These are phyloP conservation scores for Lasiosphaeriaceae sp. DNA, from an alignment of 495 filamentous ascomycete genomes.

Conservation along the genomic window DNA sequence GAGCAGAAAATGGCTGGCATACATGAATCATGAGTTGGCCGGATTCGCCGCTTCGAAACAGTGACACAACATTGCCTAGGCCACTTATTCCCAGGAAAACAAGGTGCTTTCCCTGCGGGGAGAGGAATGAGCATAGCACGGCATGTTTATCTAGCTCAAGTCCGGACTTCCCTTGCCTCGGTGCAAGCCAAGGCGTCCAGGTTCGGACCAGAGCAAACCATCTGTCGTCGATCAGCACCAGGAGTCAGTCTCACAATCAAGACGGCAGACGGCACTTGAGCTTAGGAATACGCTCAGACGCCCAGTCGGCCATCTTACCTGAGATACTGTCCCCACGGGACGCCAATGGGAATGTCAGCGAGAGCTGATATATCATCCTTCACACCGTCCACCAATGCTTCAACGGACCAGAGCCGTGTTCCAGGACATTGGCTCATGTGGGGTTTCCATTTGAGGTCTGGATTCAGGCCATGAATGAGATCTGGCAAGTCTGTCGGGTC, in stretches of 20 bases:
- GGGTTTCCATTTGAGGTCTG: slow-evolving; percentile 52
- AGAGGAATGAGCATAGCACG: slow-evolving; percentile 76
- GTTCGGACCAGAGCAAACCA: slow-evolving; percentile 80
- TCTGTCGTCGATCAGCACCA: slow-evolving; percentile 26
- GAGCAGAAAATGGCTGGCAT: slow-evolving; percentile 19
- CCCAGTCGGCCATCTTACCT: slow-evolving; percentile 29
- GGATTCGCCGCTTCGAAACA: slow-evolving; percentile 60
- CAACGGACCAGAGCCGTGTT: slow-evolving; percentile 68
- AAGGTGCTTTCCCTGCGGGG: slow-evolving; percentile 67
- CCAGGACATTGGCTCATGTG: slow-evolving; percentile 64
- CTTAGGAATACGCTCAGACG: neutral
- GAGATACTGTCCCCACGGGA: slow-evolving; percentile 49
- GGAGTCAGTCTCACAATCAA: neutral
- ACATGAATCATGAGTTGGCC: slow-evolving; percentile 68
- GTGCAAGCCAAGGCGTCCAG: slow-evolving; percentile 82
- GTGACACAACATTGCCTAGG: slow-evolving; percentile 63
- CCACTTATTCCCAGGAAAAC: slow-evolving; percentile 82
- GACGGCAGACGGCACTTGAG: neutral
- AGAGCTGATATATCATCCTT: slow-evolving; percentile 53
- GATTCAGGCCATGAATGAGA: slow-evolving; percentile 58
- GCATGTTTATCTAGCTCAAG: slow-evolving; percentile 72
- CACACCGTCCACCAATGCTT: slow-evolving; percentile 50
- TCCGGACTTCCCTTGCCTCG: slow-evolving; percentile 68
- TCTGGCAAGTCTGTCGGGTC: slow-evolving; percentile 46
- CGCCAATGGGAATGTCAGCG: slow-evolving; percentile 57